phyloP scores from a whole-genome alignment of 768 basidiomycete species.

The Astraeus odoratus region DNA sequence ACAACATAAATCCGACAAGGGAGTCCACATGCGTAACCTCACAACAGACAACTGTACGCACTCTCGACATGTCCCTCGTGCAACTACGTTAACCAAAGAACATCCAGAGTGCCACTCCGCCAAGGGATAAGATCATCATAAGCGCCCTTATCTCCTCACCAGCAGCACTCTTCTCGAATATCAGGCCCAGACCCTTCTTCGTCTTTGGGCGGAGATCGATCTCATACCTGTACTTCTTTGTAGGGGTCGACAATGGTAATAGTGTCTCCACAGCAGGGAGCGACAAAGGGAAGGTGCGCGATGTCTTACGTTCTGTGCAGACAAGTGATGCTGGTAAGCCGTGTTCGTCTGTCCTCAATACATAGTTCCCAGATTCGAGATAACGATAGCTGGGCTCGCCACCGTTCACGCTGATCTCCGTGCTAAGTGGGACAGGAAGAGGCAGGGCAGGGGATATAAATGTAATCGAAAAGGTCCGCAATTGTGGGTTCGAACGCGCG shows the following conservation, averaged over 20 bases:
- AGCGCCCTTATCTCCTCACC: constrained; percentile 54
- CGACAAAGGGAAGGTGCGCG: constrained; percentile 23
- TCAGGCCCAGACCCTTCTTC: constrained; percentile 35
- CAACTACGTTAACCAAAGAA: constrained; percentile 27
- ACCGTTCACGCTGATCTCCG: constrained; percentile 32
- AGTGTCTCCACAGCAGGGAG: constrained; percentile 10
- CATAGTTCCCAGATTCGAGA: constrained; percentile 45
- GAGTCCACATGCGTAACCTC: too few relatives aligned
- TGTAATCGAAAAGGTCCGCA: constrained; percentile 56
- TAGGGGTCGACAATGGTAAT: constrained; percentile 27
- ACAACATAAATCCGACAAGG: background rate
- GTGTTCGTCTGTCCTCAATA: constrained; percentile 53
- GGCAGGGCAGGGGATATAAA: constrained; percentile 57
- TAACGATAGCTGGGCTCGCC: constrained; percentile 21
- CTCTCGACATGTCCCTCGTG: too few relatives aligned
- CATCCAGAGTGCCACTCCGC: constrained; percentile 26
- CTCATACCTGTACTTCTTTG: constrained; percentile 16
- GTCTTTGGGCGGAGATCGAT: constrained; percentile 28
- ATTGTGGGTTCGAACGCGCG: constrained; percentile 58
- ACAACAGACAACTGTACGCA: too few relatives aligned
- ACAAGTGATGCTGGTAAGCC: constrained; percentile 51
- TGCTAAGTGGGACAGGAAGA: constrained; percentile 39
- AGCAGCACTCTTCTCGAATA: constrained; percentile 53
- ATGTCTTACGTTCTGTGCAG: constrained; percentile 41
- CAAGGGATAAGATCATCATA: constrained; percentile 19